These are phyloP conservation scores for Odonthalia washingtoniensis DNA, from an alignment of 31 red algal genomes.

Conservation along the genomic window DNA sequence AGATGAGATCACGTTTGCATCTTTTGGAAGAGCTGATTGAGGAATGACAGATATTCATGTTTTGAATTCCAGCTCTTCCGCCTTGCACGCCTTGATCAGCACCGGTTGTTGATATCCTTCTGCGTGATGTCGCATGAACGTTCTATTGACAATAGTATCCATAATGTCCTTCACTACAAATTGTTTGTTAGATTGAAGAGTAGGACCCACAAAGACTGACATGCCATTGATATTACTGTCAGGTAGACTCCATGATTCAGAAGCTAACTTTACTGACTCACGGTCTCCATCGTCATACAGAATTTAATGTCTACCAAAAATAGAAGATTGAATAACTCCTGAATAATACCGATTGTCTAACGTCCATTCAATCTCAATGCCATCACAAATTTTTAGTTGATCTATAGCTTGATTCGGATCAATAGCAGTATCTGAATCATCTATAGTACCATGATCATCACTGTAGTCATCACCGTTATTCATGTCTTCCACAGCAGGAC, in stretches of 20 bases:
- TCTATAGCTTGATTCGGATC: too few species aligned
- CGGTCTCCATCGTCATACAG: neutral
- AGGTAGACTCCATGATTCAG: neutral
- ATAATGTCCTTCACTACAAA: neutral
- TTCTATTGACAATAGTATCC: neutral
- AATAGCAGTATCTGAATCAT: too few species aligned
- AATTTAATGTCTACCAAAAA: neutral
- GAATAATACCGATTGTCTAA: neutral
- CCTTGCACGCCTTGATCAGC: slow-evolving; percentile 12
- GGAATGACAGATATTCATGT: neutral
- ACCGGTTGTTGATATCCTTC: neutral
- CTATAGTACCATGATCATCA: too few species aligned
- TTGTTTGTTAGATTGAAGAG: neutral
- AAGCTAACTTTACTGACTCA: neutral
- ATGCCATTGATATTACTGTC: neutral
- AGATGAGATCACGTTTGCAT: slow-evolving; percentile 32
- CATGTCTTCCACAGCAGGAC: too few species aligned
- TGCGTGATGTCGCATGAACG: slow-evolving; percentile 28
- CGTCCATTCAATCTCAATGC: neutral
- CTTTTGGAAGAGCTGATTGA: neutral
- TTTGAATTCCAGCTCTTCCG: slow-evolving; percentile 28
- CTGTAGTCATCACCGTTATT: too few species aligned
- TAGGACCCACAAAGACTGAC: neutral
- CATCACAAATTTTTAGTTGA: neutral
- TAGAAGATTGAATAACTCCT: neutral